Percentiles rank a stretch among this genome's conserved stretches.
Evolutionary conservation across 1,284 basidiomycete species (phyloP).

Genomic region (Peniophora sp.): DNA sequence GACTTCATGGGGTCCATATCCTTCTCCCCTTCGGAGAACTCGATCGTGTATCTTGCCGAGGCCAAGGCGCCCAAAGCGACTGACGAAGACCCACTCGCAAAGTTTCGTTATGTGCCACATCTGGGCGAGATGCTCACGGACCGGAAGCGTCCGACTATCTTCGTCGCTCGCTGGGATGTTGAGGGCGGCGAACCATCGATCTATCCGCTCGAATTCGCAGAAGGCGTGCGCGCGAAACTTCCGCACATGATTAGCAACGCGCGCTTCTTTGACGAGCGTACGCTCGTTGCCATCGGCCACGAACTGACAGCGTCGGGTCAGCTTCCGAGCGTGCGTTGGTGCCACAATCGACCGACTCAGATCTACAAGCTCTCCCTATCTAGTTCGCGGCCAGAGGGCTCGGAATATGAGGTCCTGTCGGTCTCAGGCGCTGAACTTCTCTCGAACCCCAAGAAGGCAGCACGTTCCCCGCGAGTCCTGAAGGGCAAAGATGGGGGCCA

Average conservation of each 20-base stretch:
- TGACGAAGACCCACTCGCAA: constrained; percentile 29
- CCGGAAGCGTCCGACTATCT: constrained; percentile 41
- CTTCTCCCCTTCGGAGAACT: constrained; percentile 43
- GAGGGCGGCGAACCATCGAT: constrained; percentile 4
- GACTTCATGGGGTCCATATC: constrained; percentile 40
- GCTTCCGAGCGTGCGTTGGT: constrained; percentile 52
- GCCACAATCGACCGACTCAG: constrained; percentile 52
- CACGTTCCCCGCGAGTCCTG: constrained; percentile 49
- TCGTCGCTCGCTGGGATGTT: constrained; percentile 37
- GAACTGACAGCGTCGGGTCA: constrained; percentile 48
- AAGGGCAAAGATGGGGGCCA: constrained; percentile 11
- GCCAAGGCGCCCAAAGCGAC: constrained; percentile 26
- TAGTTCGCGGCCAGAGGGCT: not conserved
- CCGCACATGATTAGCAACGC: constrained; percentile 44
- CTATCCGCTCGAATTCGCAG: constrained; percentile 1
- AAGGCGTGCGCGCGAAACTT: constrained; percentile 6
- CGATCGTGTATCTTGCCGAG: constrained; percentile 53
- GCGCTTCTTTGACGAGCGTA: constrained; percentile 35
- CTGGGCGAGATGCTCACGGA: constrained; percentile 48
- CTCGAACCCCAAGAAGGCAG: constrained; percentile 34
- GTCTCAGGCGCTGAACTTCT: constrained; percentile 17
- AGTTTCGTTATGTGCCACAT: constrained; percentile 44
- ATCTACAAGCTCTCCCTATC: constrained; percentile 43
- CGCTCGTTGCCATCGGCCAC: constrained; percentile 54
- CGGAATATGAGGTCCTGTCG: constrained; percentile 13